Base-by-base conservation (phyloP, 1,284 basidiomycete species). In the Boletus smithii region DNA sequence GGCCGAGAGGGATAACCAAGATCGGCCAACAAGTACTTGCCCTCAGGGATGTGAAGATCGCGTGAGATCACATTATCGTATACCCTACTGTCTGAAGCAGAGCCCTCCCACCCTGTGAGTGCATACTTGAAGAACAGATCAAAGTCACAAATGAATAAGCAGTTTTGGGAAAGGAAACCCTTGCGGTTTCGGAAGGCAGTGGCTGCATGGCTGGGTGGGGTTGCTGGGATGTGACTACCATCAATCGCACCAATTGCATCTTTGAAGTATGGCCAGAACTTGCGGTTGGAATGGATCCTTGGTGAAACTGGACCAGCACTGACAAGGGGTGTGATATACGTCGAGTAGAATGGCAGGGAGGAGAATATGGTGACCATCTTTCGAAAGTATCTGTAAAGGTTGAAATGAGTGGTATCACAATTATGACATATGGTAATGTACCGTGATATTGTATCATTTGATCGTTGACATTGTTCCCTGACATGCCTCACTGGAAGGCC, bases 131-230 rank as follows among this genome's bases (percentile, higher is more conserved):
- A 53, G 0, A 13, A 7, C 3, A 53, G 31, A 20, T 53, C 16
- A 44, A 54, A 58, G 24, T 54, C 34, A 37, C 56, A 56, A 16
- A 54, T 43, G 8, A 58, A 55, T 3, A 66, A 50, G 3, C 57
- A 44, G 40, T 67, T 67, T 38, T 63, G 59, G 3, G 56, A 53
- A 1, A 63, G 26, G 13, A 46, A 38, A 5, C 63, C 63, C 31
- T 66, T 64, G 5, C 51, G 38, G 38, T 64, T 61, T 3, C 53
- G 48, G 30, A 30, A 46, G 2, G 11, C 14, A 3, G 18, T 1
- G 6, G 1, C 11, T 10, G 16, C 4, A 26, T 17, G 3, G 3
- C 22, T 8, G 11, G 33, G 16, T 5, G 40, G 18, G 5, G 43
- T 8, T 4, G 14, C 17, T 7, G 31, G 24, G 3, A 47, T 44